Evolutionary conservation across 2,329 filamentous ascomycete species (phyloP).

Genomic region (Botrytis elliptica): DNA sequence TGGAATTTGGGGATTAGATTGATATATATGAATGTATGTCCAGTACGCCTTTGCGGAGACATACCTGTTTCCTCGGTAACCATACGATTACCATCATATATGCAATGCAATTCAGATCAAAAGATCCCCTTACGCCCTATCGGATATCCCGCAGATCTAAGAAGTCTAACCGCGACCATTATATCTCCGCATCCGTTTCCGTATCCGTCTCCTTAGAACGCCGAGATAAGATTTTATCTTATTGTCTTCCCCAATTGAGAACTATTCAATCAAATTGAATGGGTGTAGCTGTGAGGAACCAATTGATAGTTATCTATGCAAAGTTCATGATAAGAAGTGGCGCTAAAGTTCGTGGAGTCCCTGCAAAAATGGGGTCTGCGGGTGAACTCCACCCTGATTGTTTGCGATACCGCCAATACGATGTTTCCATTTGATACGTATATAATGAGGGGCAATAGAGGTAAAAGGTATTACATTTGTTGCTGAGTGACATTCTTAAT

Average conservation of each 20-base stretch:
- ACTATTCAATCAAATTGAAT: background rate
- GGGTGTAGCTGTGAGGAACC: background rate
- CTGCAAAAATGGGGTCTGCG: background rate
- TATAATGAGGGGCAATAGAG: background rate
- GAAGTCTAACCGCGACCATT: background rate
- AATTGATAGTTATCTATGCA: background rate
- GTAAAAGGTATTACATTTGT: background rate
- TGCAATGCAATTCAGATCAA: background rate
- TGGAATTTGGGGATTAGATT: background rate
- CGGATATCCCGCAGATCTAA: background rate
- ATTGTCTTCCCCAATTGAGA: background rate
- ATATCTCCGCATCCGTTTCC: background rate
- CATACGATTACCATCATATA: background rate
- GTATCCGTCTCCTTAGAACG: background rate
- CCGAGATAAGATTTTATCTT: background rate
- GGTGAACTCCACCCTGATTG: background rate
- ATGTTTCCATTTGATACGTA: background rate
- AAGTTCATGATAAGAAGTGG: background rate
- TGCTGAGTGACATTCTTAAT: background rate
- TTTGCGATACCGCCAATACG: background rate
- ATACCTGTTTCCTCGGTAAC: background rate
- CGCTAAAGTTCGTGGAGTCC: background rate
- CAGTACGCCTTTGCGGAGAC: background rate
- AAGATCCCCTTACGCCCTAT: background rate
- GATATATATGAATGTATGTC: background rate